Base-by-base conservation (phyloP, 140 eudicot genomes). In the Cichorium intybus region DNA sequence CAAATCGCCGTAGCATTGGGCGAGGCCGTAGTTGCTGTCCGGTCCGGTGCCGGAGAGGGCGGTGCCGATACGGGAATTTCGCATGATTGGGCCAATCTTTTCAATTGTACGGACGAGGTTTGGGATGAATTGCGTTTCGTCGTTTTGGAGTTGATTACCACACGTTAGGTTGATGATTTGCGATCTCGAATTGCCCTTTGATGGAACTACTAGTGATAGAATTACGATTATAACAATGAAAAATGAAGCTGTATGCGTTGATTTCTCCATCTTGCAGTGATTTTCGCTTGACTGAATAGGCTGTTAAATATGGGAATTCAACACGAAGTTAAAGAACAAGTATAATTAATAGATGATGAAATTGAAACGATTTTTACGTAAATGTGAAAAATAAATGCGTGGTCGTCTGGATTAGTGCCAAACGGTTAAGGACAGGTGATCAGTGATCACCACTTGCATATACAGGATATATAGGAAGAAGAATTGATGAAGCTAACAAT, bases 1-100 rank as follows among this genome's bases (percentile, higher is more conserved):
- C 46, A 89, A 95, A 67, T 85, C 95, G 26, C 80, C 77, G 7
- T 84, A 84, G 74, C 95, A 87, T 68, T 87, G 95, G 4, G 84
- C 92, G 1, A 87, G 74, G 3, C 80, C 88, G n/a, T 50, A 78
- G 52, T 29, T 70, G 14, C 58, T 52, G 34, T 84, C 68, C 6
- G 74, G 69, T 17, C 76, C 84, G 1, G 65, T 14, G 10, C 86
- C 91, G 6, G 70, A 56, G 5, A 61, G 39, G 48, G 90, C 68
- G 53, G 58, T 60, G 31, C 81, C 82, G 20, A 27, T 77, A 28
- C 55, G 81, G 29, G 77, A 50, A 35, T 57, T 75, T 50, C 79
- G 63, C 39, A 85, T 69, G 33, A 75, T 70, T 7, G 24, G 47
- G 16, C 75, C 77, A 6, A 70, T 64, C 55, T 54, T 65, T 53